Evolutionary conservation across 129 eudicot genomes (phyloP), one percentile per base, ranked within the genome.

Genomic region (Tagetes erecta): DNA sequence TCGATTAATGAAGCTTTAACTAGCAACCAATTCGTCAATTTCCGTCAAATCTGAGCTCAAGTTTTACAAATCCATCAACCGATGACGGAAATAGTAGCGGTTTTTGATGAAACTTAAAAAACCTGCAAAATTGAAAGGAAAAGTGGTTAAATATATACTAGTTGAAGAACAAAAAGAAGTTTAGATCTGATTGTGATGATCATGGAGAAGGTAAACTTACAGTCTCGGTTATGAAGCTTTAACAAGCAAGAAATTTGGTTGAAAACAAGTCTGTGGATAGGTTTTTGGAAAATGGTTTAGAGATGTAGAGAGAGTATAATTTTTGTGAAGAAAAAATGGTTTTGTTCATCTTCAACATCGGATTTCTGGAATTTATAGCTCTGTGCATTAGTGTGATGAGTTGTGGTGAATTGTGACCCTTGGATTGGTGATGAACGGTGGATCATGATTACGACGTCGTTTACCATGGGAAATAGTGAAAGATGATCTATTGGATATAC

Each of bases 341-440:
- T 46, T 20, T 77, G 51, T 45, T 59, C 59, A 68, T 46, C 75
- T 68, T 69, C 51, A 2, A 68, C 46, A 69, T 77, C 49, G 57
- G 70, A 68, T 77, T 77, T 68, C 62, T 58, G 81, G 51, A 30
- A 58, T 77, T 77, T 77, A 77, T 68, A 68, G 75, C 75, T 77
- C 60, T 60, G 75, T 20, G 27, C 27, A 20, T 20, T 20, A 20
- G 27, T 20, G 27, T 10, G 81, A 77, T 77, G 31, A 68, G 63
- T 30, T 68, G 0, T 27, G 45, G 20, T 20, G 70, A 68, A 68
- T 77, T 8, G 3, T 77, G 81, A 11, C 76, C 76, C 9, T 77
- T 77, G 63, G 79, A 77, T 77, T 44, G 34, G 2, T 35, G 7
- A 45, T 77, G 63, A 45, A 77, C 69, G 81, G 81, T 27, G 56